Conservation (phyloP, 1,284 basidiomycete species). For the Irpex sp. region DNA sequence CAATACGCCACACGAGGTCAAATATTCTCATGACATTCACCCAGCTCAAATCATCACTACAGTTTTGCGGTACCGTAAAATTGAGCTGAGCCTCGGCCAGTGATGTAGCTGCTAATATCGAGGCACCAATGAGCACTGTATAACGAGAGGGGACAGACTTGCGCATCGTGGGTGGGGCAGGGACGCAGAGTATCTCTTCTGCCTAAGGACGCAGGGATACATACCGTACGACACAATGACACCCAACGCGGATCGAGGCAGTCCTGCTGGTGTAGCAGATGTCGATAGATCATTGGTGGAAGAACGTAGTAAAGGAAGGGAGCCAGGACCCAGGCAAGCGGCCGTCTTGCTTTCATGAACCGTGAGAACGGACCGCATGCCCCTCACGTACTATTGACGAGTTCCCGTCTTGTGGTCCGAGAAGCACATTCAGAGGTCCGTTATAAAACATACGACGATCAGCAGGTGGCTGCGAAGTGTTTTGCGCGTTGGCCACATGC, state of each 20-base stretch:
- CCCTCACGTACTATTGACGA: not conserved
- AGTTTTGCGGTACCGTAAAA: not conserved
- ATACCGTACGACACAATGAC: not conserved
- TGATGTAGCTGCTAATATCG: not conserved
- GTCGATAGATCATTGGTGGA: not conserved
- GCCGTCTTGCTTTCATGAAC: not conserved
- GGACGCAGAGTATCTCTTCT: not conserved
- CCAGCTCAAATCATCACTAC: not conserved
- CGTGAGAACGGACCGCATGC: not conserved
- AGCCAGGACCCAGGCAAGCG: not conserved
- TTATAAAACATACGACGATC: not conserved
- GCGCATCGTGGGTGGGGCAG: not conserved
- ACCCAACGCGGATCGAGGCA: not conserved
- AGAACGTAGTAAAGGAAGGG: not conserved
- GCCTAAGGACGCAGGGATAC: not conserved
- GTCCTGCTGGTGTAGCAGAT: not conserved
- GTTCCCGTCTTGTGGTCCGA: not conserved
- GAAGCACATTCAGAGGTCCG: not conserved
- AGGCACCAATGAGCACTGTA: not conserved
- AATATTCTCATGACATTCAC: not conserved
- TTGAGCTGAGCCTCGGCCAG: not conserved
- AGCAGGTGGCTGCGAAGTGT: not conserved
- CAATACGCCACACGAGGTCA: not conserved
- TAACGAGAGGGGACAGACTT: not conserved
- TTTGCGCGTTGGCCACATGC: not conserved